Percentiles rank a stretch among this genome's conserved stretches.
phyloP scores from a whole-genome alignment of 2,329 filamentous ascomycete genomes.

The Elsinoe australis region DNA sequence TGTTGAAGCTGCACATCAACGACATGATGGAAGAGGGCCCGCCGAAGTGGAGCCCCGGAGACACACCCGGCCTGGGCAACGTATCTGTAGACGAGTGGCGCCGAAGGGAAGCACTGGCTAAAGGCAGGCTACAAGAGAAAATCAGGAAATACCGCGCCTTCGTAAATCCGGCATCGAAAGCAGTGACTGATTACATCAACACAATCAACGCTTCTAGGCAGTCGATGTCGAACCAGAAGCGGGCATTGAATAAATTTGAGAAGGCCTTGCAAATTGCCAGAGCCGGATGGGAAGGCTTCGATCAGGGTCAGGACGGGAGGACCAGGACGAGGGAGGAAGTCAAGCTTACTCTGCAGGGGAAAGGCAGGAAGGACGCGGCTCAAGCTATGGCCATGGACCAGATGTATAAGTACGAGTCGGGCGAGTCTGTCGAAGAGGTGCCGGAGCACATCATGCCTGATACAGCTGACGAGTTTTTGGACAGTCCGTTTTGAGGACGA shows the following conservation, averaged over 20 bases:
- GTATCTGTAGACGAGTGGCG: neutral
- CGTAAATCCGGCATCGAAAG: neutral
- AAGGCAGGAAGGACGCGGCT: neutral
- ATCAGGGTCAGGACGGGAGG: slow-evolving; percentile 12
- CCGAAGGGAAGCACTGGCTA: neutral
- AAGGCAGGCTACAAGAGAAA: neutral
- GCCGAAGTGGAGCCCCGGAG: neutral
- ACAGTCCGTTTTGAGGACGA: slow-evolving; percentile 4
- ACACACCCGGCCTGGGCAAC: neutral
- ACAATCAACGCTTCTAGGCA: too few species aligned
- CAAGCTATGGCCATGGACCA: slow-evolving; percentile 19
- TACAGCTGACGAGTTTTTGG: slow-evolving; percentile 3
- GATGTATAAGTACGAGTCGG: slow-evolving; percentile 22
- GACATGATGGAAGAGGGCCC: neutral
- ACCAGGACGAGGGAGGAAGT: slow-evolving; percentile 23
- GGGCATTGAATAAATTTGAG: neutral
- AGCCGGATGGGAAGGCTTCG: neutral
- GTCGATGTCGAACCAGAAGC: neutral
- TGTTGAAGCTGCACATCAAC: neutral
- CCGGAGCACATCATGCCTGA: slow-evolving; percentile 20
- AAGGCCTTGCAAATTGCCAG: neutral
- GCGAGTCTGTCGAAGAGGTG: slow-evolving; percentile 21
- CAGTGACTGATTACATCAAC: neutral
- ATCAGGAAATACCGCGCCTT: neutral
- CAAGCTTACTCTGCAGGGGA: slow-evolving; percentile 16